Percentiles rank a stretch among this genome's conserved stretches.
phyloP scores from a whole-genome alignment of 2,329 filamentous ascomycete species.

The Mollisia scopiformis region DNA sequence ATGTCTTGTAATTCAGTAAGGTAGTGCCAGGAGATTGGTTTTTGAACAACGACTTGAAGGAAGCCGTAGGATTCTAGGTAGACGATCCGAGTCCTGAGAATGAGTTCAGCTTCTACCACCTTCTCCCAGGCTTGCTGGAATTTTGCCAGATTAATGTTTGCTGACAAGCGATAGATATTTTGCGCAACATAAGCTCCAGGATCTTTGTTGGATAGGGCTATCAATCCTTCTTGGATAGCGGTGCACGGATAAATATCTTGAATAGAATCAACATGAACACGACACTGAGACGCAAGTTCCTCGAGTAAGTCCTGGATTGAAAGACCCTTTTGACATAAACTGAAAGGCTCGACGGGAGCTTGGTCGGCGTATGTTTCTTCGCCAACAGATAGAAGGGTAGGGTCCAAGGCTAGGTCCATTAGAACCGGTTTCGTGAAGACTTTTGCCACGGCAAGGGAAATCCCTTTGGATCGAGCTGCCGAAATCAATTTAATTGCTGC shows the following conservation, averaged over 20 bases:
- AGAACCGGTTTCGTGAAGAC: slow-evolving; percentile 20
- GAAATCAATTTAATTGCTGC: slow-evolving; percentile 47
- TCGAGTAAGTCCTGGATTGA: neutral
- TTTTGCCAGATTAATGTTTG: slow-evolving; percentile 20
- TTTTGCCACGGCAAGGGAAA: slow-evolving; percentile 12
- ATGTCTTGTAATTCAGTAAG: slow-evolving; percentile 16
- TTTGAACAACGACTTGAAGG: slow-evolving; percentile 20
- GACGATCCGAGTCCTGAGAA: slow-evolving; percentile 39
- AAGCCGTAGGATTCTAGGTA: neutral
- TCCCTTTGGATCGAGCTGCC: slow-evolving; percentile 10
- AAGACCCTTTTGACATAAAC: no score
- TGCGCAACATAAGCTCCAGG: slow-evolving; percentile 39
- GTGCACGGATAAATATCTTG: slow-evolving; percentile 42
- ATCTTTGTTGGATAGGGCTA: slow-evolving; percentile 37
- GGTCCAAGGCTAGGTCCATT: slow-evolving; percentile 16
- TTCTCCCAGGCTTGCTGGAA: slow-evolving; percentile 32
- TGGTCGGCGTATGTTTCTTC: no score
- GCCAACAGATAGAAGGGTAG: no score
- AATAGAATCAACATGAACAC: slow-evolving; percentile 2
- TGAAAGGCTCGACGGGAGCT: neutral
- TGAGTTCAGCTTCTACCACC: slow-evolving; percentile 25
- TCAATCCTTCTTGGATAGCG: slow-evolving; percentile 41
- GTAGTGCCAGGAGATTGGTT: slow-evolving; percentile 3
- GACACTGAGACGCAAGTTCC: neutral
- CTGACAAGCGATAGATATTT: neutral